Base-by-base conservation (phyloP, 2,329 filamentous ascomycete species). In the Aspergillus intermedius region DNA sequence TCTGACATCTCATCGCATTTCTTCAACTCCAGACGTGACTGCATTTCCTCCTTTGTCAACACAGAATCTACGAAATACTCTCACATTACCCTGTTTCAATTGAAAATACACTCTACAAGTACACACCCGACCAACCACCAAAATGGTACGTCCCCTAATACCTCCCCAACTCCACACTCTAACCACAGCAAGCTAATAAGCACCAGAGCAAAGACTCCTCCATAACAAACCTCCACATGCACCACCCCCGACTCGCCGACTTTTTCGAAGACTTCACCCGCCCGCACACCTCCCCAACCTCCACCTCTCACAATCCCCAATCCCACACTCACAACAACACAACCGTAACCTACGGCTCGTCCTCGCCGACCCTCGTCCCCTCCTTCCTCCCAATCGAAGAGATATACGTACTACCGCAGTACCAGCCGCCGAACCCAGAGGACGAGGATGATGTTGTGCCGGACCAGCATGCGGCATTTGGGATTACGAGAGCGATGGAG, bases 381-480 rank as follows among this genome's bases (percentile, higher is more conserved):
- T 70, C 68, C 4, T 74, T 68, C 60, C 63, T 77, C 6, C 74
- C 75, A n/a, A 67, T 75, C 47, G 82, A 85, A 61, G 78, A 82
- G 42, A 82, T 85, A 60, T 76, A 79, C 57, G 75, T 85, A 2
- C 71, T 77, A 5, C 75, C 77, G 13, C 77, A 83, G 49, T 76
- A 81, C 49, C 79, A 83, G 59, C 82, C 82, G 0, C 65, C 81
- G 12, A 84, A 84, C 53, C 82, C 82, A 0, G 82, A 84, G 60
- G 82, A 84, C 53, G 81, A 85, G 62, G 82, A 84, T 52, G 82
- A 84, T 55, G 78, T 84, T 2, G 81, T 84, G 12, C 82, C 82
- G 0, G 81, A 84, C 55, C 81, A 84, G 64, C 82, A 84, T 64
- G 82, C 82, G 0, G 82, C 81, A 2, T 85, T 84, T 66, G 82